A percentile compares a stretch with the other conserved stretches of the same genome.
Evolutionary conservation across 192 early-diverging fungal species (phyloP).

Genomic region (Umbelopsis sp.): DNA sequence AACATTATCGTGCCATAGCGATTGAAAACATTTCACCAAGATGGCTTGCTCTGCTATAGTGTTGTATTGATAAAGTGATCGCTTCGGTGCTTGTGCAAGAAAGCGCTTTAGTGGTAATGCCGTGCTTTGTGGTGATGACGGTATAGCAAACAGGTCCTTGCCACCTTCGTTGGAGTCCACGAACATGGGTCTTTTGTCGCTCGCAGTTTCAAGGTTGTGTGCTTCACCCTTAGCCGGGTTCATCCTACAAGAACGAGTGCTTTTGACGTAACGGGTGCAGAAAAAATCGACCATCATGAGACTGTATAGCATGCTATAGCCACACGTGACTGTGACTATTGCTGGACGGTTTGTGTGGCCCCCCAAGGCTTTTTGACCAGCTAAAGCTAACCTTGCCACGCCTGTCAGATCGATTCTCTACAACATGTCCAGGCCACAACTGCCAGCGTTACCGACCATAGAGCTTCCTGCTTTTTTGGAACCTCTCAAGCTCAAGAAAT

Average conservation of each 20-base stretch:
- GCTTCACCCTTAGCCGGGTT: conserved; percentile 16
- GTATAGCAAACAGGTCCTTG: neutral
- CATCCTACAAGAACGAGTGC: conserved; percentile 1
- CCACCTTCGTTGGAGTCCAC: neutral
- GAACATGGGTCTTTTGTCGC: neutral
- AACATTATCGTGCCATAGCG: conserved; percentile 35
- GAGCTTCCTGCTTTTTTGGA: conserved; percentile 33
- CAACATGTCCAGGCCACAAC: conserved; percentile 1
- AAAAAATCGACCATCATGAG: too few species aligned
- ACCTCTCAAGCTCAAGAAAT: conserved; percentile 39
- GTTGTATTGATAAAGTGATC: conserved; percentile 14
- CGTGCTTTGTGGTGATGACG: conserved; percentile 7
- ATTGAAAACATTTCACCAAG: conserved; percentile 35
- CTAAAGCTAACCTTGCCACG: too few species aligned
- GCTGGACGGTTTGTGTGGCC: neutral
- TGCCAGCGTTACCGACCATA: conserved; percentile 25
- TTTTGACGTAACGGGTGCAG: neutral
- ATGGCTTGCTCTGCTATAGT: conserved; percentile 14
- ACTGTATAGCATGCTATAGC: neutral
- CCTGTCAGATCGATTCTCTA: neutral
- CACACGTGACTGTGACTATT: neutral
- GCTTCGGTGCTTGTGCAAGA: conserved; percentile 30
- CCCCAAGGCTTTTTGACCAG: neutral
- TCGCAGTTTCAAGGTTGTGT: neutral
- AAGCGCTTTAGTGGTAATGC: conserved; percentile 26